phyloP scores from a whole-genome alignment of 805 yeast species.

The Hermanozyma aechmeae region DNA sequence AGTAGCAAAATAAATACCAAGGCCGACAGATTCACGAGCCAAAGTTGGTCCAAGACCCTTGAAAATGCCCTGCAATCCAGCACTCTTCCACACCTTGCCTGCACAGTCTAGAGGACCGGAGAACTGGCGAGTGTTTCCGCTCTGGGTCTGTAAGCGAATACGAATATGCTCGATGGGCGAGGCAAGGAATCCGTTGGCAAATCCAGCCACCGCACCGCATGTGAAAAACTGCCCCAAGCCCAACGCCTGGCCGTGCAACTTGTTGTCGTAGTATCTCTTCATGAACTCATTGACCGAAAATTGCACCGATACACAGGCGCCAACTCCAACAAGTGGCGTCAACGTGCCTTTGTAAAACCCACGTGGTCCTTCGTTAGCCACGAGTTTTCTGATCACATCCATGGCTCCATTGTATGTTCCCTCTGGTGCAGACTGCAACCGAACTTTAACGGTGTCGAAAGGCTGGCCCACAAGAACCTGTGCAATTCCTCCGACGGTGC shows the following conservation, averaged over 20 bases:
- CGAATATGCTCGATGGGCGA: conserved; percentile 94
- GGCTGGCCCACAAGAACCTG: conserved; percentile 96
- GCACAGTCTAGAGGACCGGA: conserved; percentile 72
- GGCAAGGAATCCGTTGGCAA: conserved; percentile 82
- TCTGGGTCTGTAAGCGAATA: conserved; percentile 87
- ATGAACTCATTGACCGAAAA: conserved; percentile 91
- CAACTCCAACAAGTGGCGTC: conserved; percentile 49
- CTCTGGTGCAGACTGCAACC: conserved; percentile 79
- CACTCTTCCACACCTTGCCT: conserved; percentile 41
- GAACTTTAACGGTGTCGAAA: conserved; percentile 88
- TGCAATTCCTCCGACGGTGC: conserved; percentile 92
- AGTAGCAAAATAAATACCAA: conserved; percentile 81
- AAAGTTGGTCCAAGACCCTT: conserved; percentile 81
- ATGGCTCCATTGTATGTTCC: conserved; percentile 66
- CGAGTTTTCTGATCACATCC: conserved; percentile 65
- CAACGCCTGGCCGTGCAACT: conserved; percentile 37
- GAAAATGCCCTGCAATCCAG: conserved; percentile 58
- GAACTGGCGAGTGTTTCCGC: conserved; percentile 40
- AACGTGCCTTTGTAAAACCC: conserved; percentile 39
- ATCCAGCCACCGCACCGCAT: conserved; percentile 88
- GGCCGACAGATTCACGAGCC: conserved; percentile 76
- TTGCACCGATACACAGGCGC: conserved; percentile 94
- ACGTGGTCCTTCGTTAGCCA: conserved; percentile 35
- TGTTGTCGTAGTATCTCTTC: conserved; percentile 64
- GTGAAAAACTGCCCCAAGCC: conserved; percentile 59